These are phyloP conservation scores for Geosmithia morbida DNA, from an alignment of 2,329 filamentous ascomycete genomes.

Conservation along the genomic window DNA sequence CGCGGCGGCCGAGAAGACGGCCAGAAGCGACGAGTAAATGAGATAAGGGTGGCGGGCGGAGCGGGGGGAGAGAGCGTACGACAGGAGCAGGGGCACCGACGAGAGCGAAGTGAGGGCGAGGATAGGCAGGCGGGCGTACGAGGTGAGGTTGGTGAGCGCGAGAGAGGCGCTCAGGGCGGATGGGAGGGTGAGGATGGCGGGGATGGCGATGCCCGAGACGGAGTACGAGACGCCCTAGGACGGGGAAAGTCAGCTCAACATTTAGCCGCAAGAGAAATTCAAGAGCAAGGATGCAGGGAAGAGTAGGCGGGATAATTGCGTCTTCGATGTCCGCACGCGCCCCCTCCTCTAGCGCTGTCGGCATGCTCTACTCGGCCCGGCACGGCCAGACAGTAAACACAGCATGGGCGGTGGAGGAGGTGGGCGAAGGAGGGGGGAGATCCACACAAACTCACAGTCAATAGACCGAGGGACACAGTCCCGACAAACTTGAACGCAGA, in stretches of 20 bases:
- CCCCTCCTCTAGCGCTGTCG: no score
- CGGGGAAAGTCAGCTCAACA: constrained; percentile 1
- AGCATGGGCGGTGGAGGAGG: neutral
- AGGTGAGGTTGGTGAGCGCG: constrained; percentile 54
- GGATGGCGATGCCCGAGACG: constrained; percentile 62
- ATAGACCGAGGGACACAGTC: constrained; percentile 72
- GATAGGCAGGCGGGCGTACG: constrained; percentile 49
- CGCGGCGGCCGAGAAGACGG: constrained; percentile 43
- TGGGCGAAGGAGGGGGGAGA: neutral
- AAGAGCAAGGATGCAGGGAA: no score
- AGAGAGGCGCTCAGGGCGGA: constrained; percentile 57
- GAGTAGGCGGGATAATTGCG: no score
- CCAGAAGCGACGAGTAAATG: constrained; percentile 65
- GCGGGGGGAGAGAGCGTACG: constrained; percentile 62
- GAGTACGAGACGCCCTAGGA: constrained; percentile 77
- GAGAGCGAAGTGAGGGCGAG: constrained; percentile 55
- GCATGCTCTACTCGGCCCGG: no score
- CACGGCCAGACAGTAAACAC: neutral
- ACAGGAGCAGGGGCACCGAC: constrained; percentile 57
- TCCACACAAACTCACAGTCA: constrained; percentile 52
- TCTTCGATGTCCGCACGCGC: no score
- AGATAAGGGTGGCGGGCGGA: constrained; percentile 76
- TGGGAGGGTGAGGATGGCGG: constrained; percentile 66
- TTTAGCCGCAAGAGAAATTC: no score
- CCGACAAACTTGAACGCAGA: constrained; percentile 85